Evolutionary conservation across 345 rosid genomes (phyloP).

Genomic region (Nasturtium officinale): DNA sequence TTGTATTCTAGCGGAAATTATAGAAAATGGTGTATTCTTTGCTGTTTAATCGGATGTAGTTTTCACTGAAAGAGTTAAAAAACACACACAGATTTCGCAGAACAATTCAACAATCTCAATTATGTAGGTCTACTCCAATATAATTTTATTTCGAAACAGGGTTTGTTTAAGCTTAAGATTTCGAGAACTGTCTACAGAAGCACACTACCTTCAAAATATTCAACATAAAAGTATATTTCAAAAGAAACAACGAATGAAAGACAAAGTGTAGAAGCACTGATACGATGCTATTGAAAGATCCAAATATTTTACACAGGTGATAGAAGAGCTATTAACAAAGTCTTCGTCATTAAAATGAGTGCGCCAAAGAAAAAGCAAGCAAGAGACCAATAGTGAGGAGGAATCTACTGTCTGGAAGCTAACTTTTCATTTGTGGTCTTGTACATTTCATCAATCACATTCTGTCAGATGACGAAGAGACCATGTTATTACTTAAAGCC

Average conservation of each 20-base stretch:
- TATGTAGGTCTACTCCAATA: not conserved
- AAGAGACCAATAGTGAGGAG: constrained; percentile 9
- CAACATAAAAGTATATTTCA: not conserved
- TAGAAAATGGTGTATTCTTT: not conserved
- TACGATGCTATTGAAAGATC: constrained; percentile 15
- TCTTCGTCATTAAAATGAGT: constrained; percentile 20
- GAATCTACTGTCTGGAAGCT: constrained; percentile 35
- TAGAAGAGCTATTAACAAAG: constrained; percentile 19
- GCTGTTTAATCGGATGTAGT: not conserved
- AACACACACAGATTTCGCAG: not conserved
- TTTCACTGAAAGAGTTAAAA: not conserved
- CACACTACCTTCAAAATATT: not conserved
- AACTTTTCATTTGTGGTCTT: constrained; percentile 30
- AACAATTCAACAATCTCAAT: not conserved
- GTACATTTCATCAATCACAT: constrained; percentile 44
- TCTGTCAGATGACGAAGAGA: constrained; percentile 26
- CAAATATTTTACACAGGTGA: constrained; percentile 34
- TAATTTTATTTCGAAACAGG: not conserved
- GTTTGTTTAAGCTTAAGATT: not conserved
- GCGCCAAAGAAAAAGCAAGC: not conserved
- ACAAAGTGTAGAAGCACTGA: constrained; percentile 20
- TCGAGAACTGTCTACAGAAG: not conserved
- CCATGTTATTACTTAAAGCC: constrained; percentile 7
- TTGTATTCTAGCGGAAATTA: not conserved
- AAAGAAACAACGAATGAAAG: not conserved